Percentiles rank a stretch among this genome's conserved stretches.
phyloP scores from a whole-genome alignment of 768 basidiomycete species.

The Leccinum variicolor region DNA sequence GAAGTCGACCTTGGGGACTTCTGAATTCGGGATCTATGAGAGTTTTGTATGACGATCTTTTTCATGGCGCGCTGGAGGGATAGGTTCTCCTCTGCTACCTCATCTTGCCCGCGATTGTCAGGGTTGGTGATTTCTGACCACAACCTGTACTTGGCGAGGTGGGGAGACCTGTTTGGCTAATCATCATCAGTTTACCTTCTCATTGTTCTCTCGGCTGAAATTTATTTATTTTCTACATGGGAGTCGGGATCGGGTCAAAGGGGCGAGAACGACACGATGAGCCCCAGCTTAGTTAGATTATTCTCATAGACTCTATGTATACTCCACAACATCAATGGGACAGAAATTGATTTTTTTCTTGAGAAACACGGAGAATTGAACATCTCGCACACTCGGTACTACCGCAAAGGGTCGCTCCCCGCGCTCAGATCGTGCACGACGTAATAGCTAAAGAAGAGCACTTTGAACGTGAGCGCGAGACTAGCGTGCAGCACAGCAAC shows the following conservation, averaged over 20 bases:
- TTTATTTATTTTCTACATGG: background rate
- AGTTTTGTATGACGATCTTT: slow-evolving; percentile 2
- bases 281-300: too few species aligned
- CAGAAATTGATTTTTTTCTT: too few species aligned
- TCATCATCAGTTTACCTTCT: background rate
- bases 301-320: too few species aligned
- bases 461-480: slow-evolving; percentile 82
- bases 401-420: slow-evolving; percentile 19
- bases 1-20: slow-evolving; percentile 82
- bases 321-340: too few species aligned
- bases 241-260: too few species aligned
- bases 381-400: background rate
- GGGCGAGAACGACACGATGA: too few species aligned
- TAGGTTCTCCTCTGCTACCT: background rate
- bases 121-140: slow-evolving; percentile 1
- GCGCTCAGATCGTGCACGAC: slow-evolving; percentile 38
- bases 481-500: slow-evolving; percentile 73
- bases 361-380: background rate
- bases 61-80: background rate
- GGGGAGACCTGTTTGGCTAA: slow-evolving; percentile 2
- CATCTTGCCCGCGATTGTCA: background rate
- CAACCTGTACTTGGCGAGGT: slow-evolving; percentile 2
- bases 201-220: background rate
- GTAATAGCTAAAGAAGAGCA: slow-evolving; percentile 62
- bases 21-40: slow-evolving; percentile 30